Conservation (phyloP, 2,329 filamentous ascomycete species). For the Fusarium nelsonii region DNA sequence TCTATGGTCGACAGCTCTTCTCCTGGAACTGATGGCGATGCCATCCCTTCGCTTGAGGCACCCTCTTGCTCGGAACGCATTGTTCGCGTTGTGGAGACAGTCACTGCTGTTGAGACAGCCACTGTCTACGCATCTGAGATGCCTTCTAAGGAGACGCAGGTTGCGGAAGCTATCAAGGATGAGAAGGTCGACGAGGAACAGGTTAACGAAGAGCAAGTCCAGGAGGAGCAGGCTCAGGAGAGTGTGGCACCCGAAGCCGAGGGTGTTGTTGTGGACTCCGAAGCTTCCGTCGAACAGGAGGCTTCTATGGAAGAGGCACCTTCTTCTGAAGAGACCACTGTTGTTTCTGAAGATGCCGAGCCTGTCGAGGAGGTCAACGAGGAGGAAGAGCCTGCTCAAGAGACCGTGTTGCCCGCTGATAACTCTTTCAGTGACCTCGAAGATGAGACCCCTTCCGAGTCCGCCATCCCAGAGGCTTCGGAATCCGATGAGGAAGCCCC, state of each 20-base stretch:
- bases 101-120: conserved; percentile 52
- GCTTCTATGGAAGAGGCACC: conserved; percentile 5
- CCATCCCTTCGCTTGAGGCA: neutral
- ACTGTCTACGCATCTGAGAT: conserved; percentile 50
- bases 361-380: conserved; percentile 10
- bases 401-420: conserved; percentile 6
- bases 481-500: conserved; percentile 3
- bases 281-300: conserved; percentile 7
- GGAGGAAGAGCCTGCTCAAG: conserved; percentile 13
- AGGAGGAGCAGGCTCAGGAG: conserved; percentile 23
- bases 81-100: conserved; percentile 49
- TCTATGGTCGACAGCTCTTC: neutral
- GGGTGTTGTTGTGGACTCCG: neutral
- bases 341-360: conserved; percentile 7
- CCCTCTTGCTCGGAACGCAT: conserved; percentile 38
- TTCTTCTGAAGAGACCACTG: conserved; percentile 1
- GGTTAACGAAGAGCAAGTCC: conserved; percentile 1
- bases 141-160: conserved; percentile 30
- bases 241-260: conserved; percentile 9
- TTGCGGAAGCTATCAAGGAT: conserved; percentile 18
- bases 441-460: conserved; percentile 6
- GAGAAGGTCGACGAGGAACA: conserved; percentile 13
- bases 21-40: neutral
- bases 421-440: neutral
- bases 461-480: conserved; percentile 5